These are phyloP conservation scores for Mycena leptocephala DNA, from an alignment of 768 basidiomycete genomes.

Conservation along the genomic window DNA sequence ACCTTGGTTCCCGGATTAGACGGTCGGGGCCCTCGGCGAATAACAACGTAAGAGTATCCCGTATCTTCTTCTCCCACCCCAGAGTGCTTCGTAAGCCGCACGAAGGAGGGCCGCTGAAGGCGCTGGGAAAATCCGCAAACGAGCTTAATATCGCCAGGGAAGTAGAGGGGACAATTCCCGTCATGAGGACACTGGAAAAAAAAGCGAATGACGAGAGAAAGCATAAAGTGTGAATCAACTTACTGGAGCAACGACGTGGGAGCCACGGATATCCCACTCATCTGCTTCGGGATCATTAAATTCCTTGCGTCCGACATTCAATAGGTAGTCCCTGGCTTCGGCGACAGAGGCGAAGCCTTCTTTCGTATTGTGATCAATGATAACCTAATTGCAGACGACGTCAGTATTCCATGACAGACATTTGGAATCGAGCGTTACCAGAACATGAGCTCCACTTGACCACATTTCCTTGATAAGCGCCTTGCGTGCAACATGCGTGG, in stretches of 20 bases:
- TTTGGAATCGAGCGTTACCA: conserved; percentile 64
- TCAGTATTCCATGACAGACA: conserved; percentile 15
- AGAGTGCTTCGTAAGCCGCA: conserved; percentile 91
- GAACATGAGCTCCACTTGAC: conserved; percentile 90
- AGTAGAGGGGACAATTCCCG: conserved; percentile 82
- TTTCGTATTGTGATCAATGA: conserved; percentile 88
- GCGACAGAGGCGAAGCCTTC: conserved; percentile 85
- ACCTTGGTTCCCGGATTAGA: conserved; percentile 50
- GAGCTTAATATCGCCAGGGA: conserved; percentile 66
- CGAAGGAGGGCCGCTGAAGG: conserved; percentile 88
- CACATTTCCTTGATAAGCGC: conserved; percentile 88
- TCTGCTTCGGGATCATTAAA: conserved; percentile 60
- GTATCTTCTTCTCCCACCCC: conserved; percentile 89
- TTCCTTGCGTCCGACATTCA: conserved; percentile 76
- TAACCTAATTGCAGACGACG: conserved; percentile 65
- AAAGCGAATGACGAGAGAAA: conserved; percentile 1
- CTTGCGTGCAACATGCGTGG: conserved; percentile 74
- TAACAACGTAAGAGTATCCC: conserved; percentile 91
- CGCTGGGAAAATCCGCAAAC: conserved; percentile 92
- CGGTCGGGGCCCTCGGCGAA: conserved; percentile 86
- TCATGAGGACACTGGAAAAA: conserved; percentile 92
- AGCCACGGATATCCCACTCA: conserved; percentile 63
- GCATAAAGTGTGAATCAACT: conserved; percentile 46
- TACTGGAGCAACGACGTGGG: conserved; percentile 93
- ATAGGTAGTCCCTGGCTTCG: conserved; percentile 83